phyloP scores from a whole-genome alignment of 2,329 filamentous ascomycete genomes.

The Colletotrichum abscissum region DNA sequence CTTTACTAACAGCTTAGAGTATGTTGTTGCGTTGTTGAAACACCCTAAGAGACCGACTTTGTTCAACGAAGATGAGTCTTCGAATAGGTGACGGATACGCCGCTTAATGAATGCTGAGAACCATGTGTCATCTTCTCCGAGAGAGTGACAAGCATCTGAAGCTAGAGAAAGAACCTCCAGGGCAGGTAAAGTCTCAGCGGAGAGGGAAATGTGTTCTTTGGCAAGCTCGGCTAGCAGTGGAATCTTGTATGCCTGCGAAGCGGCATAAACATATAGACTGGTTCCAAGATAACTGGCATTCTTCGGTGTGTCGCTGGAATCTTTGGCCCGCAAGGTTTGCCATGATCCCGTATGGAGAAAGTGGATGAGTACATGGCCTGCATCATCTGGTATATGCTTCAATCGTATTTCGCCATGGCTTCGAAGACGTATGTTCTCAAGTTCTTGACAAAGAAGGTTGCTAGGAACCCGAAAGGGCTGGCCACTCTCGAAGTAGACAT shows the following conservation, averaged over 20 bases:
- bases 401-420: neutral
- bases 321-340: conserved; percentile 2
- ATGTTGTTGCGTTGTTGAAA: neutral
- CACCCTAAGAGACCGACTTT: neutral
- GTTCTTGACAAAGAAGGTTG: neutral
- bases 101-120: neutral
- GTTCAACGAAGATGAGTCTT: neutral
- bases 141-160: neutral
- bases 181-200: neutral
- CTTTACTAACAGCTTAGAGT: neutral
- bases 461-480: neutral
- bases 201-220: neutral
- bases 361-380: conserved; percentile 22
- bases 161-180: conserved; percentile 1
- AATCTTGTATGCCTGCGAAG: neutral
- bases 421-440: neutral
- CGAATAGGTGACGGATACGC: neutral
- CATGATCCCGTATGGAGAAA: conserved; percentile 19
- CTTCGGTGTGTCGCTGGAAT: neutral
- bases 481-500: neutral
- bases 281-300: neutral
- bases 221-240: neutral
- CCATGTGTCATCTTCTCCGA: conserved; percentile 14
- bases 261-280: conserved; percentile 9
- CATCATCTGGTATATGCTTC: neutral